Base-by-base conservation (phyloP, 257 asterid genomes). In the Anisodus acutangulus region DNA sequence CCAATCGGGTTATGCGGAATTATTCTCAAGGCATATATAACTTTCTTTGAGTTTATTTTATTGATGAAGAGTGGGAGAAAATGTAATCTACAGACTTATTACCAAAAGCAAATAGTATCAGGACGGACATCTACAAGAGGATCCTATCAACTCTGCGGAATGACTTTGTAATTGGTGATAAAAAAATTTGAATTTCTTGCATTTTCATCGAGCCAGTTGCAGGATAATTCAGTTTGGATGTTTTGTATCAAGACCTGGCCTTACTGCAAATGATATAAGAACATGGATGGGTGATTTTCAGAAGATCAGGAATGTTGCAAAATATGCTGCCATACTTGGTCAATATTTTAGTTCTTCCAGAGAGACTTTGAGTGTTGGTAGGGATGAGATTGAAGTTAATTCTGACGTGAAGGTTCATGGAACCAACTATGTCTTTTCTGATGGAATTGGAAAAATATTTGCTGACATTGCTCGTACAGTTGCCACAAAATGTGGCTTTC, bases 321-420 rank as follows among this genome's bases (percentile, higher is more conserved):
- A 95, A 83, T 94, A 94, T 87, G 96, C 99, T n/a, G 98, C 99
- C 0, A 90, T 98, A 87, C 98, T 95, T n/a, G 99, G 98, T n/a
- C 98, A 94, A 82, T 94, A 98, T 9, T 95, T 95, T 53, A 90
- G 98, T 85, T 95, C 99, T 35, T 94, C 99, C 22, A 93, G 81
- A 0, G 99, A 95, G 84, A 93, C 99, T 2, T 84, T 91, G 4
- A 91, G 85, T 72, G 97, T 94, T 66, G 53, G 26, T 17, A 70
- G 47, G 83, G 57, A 86, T 62, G 99, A 96, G 87, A 64, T 91
- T 81, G 89, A 91, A 66, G 53, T 45, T 16, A 92, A 92, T 86
- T 85, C 86, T 0, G 99, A 95, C 43, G 79, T 95, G 71, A 71
- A 54, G 88, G 60, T 49, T 31, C 62, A 17, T 11, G 84, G 88